Conservation (phyloP, 768 basidiomycete species). For the Dioszegia hungarica region DNA sequence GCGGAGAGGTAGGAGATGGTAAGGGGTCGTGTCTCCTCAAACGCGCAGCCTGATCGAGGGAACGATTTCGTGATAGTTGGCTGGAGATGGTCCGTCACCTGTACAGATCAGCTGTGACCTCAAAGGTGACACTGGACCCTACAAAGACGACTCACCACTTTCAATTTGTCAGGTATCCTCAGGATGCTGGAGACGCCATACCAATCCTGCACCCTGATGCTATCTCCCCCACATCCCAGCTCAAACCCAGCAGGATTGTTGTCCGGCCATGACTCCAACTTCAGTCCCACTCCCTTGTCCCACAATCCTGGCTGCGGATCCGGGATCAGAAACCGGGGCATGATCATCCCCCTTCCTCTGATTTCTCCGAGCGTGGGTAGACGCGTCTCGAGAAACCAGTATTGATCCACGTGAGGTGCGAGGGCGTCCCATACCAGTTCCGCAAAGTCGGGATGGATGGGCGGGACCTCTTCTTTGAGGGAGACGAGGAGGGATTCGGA, state of each 20-base stretch:
- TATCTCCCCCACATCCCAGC: constrained; percentile 57
- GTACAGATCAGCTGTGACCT: neutral
- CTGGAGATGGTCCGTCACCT: constrained; percentile 33
- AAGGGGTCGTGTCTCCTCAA: constrained; percentile 38
- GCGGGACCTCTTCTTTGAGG: constrained; percentile 79
- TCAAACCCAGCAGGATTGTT: constrained; percentile 66
- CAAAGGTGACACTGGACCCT: neutral
- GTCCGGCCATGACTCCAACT: constrained; percentile 81
- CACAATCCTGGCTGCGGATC: constrained; percentile 20
- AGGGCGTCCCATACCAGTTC: constrained; percentile 64
- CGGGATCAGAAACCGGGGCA: constrained; percentile 71
- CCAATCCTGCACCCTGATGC: constrained; percentile 82
- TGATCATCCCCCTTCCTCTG: constrained; percentile 74
- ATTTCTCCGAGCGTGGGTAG: constrained; percentile 78
- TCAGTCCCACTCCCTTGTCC: constrained; percentile 67
- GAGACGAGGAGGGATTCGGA: constrained; percentile 78
- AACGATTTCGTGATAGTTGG: constrained; percentile 38
- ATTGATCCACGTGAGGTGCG: constrained; percentile 43
- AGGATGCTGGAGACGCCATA: constrained; percentile 51
- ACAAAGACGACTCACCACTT: constrained; percentile 37
- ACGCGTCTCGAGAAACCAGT: constrained; percentile 79
- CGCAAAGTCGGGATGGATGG: constrained; percentile 57
- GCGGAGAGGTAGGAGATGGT: constrained; percentile 79
- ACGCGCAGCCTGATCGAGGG: neutral
- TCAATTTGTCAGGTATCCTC: constrained; percentile 75